Evolutionary conservation across 2,329 filamentous ascomycete species (phyloP), one percentile per base, ranked within the genome.

Genomic region (Penicillium fuscoglaucum): DNA sequence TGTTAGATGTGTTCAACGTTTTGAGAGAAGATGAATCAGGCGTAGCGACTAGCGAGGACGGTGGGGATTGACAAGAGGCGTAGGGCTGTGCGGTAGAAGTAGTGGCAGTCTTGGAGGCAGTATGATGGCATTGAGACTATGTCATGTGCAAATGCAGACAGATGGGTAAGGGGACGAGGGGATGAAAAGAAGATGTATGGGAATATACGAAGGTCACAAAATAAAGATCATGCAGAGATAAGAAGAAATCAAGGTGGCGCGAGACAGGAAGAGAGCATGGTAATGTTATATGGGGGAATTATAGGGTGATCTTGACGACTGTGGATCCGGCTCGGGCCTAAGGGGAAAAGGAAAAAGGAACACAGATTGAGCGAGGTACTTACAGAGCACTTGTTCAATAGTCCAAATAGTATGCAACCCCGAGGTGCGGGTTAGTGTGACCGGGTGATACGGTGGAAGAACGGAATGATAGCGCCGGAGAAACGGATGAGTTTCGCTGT

Each of bases 11-110:
- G 66, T 64, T 51, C 26, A 28, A 8, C 1, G 10, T 28, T 9
- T 33, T 12, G 2, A 15, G 39, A 8, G 21, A 37, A 48, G 24
- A 19, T 41, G 39, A 55, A 67, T 77, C 63, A 74, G 77, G 83
- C 84, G 80, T 91, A 91, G 55, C 91, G 80, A 67, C 89, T 87
- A 66, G 89, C 91, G 76, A 96, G 85, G 70, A 80, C 84, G 68
- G 90, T 96, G 78, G 87, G 84, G 69, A 96, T 87, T 72, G 90
- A 93, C 68, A 96, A 81, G 73, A 92, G 88, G 82, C 90, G 90
- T 79, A 96, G 80, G 73, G 90, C 90, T 76, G 88, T 96, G 82
- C 90, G 90, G 81, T 90, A 95, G 79, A 96, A 96, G 79, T 96
- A 96, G 75, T 96, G 91, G 72, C 90, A 96, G 77, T 96, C 90